Conservation (phyloP, 805 yeast species). For the Kodamaea kakaduensis region DNA sequence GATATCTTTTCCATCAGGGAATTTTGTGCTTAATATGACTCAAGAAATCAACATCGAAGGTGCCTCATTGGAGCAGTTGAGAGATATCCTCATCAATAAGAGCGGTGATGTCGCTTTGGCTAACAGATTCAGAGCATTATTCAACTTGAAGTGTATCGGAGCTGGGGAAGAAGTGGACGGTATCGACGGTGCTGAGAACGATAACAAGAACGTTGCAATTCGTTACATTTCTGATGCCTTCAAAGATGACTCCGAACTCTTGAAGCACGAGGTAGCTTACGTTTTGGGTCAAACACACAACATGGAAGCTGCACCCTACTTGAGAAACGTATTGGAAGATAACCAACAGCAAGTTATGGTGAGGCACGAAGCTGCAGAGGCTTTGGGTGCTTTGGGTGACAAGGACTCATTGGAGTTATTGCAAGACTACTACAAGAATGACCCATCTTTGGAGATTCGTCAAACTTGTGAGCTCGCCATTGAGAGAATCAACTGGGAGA, state of each 20-base stretch:
- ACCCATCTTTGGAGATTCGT: slow-evolving; percentile 82
- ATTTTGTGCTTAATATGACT: slow-evolving; percentile 21
- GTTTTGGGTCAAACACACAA: slow-evolving; percentile 95
- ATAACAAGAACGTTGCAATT: slow-evolving; percentile 54
- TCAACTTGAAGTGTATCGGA: slow-evolving; percentile 84
- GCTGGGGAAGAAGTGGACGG: slow-evolving; percentile 41
- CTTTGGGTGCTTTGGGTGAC: slow-evolving; percentile 93
- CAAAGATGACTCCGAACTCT: slow-evolving; percentile 74
- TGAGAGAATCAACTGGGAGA: slow-evolving; percentile 91
- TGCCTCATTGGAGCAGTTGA: slow-evolving; percentile 56
- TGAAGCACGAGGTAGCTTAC: slow-evolving; percentile 97
- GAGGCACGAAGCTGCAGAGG: slow-evolving; percentile 99
- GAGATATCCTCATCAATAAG: slow-evolving; percentile 66
- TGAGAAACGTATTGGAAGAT: slow-evolving; percentile 67
- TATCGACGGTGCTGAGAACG: slow-evolving; percentile 16
- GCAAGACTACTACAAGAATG: slow-evolving; percentile 58
- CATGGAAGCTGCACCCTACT: slow-evolving; percentile 67
- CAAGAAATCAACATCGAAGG: slow-evolving; percentile 36
- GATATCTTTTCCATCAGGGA: neutral
- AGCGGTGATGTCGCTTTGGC: slow-evolving; percentile 73
- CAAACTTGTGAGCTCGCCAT: slow-evolving; percentile 98
- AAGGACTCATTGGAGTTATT: slow-evolving; percentile 63
- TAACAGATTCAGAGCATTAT: slow-evolving; percentile 87
- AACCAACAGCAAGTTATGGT: slow-evolving; percentile 85
- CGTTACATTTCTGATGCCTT: slow-evolving; percentile 85